Conservation (phyloP, 176 grass and related monocot genomes). For the Dendrocalamus sinicus region DNA sequence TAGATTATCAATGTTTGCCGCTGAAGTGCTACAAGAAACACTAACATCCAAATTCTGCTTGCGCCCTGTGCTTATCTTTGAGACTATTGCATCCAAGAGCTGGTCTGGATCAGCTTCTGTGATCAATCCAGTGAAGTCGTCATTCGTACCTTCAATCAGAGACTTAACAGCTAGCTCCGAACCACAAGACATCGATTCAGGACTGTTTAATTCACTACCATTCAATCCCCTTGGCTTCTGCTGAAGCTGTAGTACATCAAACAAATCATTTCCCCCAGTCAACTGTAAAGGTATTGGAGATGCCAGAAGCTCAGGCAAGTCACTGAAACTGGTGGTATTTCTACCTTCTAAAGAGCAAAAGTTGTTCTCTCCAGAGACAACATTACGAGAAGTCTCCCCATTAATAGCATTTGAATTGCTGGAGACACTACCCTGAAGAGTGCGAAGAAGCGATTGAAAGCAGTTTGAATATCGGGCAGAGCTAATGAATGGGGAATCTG, state of each 20-base stretch:
- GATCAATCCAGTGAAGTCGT: conserved; percentile 53
- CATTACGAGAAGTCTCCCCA: conserved; percentile 7
- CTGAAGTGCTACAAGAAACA: conserved; percentile 42
- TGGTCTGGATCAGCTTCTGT: conserved; percentile 54
- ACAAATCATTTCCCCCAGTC: conserved; percentile 52
- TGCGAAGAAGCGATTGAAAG: conserved; percentile 27
- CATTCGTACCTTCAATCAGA: conserved; percentile 37
- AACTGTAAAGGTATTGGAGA: not conserved
- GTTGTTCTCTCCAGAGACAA: not conserved
- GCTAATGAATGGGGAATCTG: not conserved
- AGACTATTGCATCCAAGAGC: conserved; percentile 67
- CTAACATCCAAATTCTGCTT: conserved; percentile 36
- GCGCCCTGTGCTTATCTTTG: conserved; percentile 48
- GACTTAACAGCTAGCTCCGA: conserved; percentile 30
- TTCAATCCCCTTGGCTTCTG: conserved; percentile 39
- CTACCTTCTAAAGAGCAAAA: conserved; percentile 3
- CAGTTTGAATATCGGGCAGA: not conserved
- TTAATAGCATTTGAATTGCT: conserved; percentile 29
- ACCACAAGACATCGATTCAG: conserved; percentile 14
- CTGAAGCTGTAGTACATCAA: conserved; percentile 52
- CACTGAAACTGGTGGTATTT: not conserved
- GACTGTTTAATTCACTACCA: conserved; percentile 12
- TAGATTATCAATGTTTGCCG: conserved; percentile 16
- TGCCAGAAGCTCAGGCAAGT: not conserved
- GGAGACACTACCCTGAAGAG: not conserved